These are phyloP conservation scores for Penicillium verhagenii DNA, from an alignment of 495 filamentous ascomycete species.

Conservation along the genomic window DNA sequence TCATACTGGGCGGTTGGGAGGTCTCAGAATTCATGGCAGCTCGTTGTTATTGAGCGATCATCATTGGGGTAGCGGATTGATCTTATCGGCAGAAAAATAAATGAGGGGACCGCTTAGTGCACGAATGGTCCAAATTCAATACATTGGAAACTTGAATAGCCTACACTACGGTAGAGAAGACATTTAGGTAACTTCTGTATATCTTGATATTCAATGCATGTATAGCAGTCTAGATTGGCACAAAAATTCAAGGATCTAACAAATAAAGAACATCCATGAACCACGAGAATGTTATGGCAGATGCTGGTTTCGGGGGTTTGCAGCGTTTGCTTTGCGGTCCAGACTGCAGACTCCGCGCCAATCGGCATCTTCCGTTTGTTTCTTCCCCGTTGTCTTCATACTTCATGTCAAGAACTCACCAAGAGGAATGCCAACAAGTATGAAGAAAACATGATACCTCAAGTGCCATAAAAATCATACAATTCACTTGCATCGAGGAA, in stretches of 20 bases:
- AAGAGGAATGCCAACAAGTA: background rate
- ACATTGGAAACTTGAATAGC: too few relatives aligned
- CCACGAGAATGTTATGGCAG: too few relatives aligned
- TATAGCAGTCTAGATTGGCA: too few relatives aligned
- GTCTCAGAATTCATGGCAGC: conserved; percentile 30
- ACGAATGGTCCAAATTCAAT: background rate
- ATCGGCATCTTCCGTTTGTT: background rate
- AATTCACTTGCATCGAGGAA: too few relatives aligned
- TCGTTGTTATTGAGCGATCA: conserved; percentile 15
- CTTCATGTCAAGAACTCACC: background rate
- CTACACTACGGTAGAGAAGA: too few relatives aligned
- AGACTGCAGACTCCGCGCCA: too few relatives aligned
- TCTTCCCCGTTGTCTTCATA: background rate
- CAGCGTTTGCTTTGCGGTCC: too few relatives aligned
- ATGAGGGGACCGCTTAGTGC: background rate
- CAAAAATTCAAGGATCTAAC: too few relatives aligned
- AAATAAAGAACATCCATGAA: too few relatives aligned
- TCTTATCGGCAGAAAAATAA: conserved; percentile 14
- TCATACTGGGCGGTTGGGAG: conserved; percentile 20
- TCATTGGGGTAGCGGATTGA: conserved; percentile 10
- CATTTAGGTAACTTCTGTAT: background rate
- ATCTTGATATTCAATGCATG: too few relatives aligned
- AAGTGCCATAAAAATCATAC: too few relatives aligned
- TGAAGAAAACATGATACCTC: background rate
- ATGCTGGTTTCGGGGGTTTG: too few relatives aligned